These are phyloP conservation scores for Zelopaecilomyces penicillatus DNA, from an alignment of 2,329 filamentous ascomycete species.

Conservation along the genomic window DNA sequence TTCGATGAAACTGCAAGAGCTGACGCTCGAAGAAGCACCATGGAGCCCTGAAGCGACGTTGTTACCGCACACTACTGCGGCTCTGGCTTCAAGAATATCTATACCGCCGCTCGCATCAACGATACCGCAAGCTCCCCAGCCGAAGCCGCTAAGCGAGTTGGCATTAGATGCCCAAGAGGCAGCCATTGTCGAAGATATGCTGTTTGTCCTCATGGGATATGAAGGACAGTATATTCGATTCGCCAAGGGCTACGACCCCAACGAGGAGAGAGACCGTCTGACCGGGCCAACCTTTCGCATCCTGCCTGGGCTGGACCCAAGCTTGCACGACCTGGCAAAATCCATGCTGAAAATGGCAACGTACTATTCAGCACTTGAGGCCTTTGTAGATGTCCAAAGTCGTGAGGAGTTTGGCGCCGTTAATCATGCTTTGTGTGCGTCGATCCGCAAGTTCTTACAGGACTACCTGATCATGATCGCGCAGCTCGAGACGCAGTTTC, in stretches of 20 bases:
- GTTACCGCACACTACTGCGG: conserved; percentile 57
- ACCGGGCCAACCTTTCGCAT: conserved; percentile 76
- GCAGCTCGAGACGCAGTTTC: conserved; percentile 85
- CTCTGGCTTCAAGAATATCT: conserved; percentile 58
- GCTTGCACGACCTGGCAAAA: conserved; percentile 74
- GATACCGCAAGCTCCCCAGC: conserved; percentile 62
- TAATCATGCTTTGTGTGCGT: conserved; percentile 92
- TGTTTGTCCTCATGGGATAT: conserved; percentile 96
- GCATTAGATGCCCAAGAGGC: conserved; percentile 77
- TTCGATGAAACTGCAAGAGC: background rate
- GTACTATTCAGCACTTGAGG: conserved; percentile 83
- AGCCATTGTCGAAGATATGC: conserved; percentile 77
- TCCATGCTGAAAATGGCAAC: conserved; percentile 93
- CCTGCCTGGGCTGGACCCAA: conserved; percentile 78
- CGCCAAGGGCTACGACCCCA: conserved; percentile 70
- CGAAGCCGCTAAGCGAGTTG: conserved; percentile 62
- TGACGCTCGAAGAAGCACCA: conserved; percentile 25
- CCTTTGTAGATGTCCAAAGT: conserved; percentile 91
- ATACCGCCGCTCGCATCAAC: conserved; percentile 66
- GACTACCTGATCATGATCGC: conserved; percentile 91
- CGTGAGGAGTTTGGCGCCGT: conserved; percentile 88
- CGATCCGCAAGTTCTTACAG: conserved; percentile 81
- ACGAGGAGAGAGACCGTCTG: conserved; percentile 77
- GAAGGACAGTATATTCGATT: conserved; percentile 97
- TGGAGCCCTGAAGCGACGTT: conserved; percentile 80